phyloP scores from a whole-genome alignment of 441 rosid genomes.

The Corymbia citriodora region DNA sequence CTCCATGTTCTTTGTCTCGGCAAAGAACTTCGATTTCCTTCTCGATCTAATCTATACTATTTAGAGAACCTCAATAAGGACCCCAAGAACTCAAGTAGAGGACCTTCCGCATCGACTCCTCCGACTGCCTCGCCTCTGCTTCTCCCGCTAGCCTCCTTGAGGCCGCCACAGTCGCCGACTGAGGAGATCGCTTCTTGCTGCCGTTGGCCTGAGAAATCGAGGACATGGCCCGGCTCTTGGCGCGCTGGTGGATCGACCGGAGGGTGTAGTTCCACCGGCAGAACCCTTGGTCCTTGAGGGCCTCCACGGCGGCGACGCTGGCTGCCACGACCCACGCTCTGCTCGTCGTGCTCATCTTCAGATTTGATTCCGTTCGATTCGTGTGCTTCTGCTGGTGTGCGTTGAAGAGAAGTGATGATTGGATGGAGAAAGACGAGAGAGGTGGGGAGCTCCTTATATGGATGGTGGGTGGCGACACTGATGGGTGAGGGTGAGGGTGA shows the following conservation, averaged over 20 bases:
- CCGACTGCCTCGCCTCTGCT: not conserved
- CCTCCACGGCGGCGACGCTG: constrained; percentile 7
- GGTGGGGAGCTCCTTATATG: not conserved
- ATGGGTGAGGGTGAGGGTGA: not conserved
- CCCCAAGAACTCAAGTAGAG: constrained; percentile 13
- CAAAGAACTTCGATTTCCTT: not conserved
- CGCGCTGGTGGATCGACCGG: not conserved
- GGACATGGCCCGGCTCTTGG: not conserved
- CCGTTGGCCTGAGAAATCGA: not conserved
- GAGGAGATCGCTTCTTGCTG: not conserved
- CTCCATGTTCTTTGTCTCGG: not conserved
- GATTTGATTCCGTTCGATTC: not conserved
- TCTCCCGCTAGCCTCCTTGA: not conserved
- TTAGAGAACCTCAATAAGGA: not conserved
- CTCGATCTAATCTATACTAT: not conserved
- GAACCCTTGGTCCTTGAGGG: constrained; percentile 11
- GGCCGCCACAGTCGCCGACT: not conserved
- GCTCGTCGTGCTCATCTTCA: not conserved
- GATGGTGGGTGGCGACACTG: not conserved
- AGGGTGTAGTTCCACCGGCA: constrained; percentile 13
- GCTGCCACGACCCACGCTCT: constrained; percentile 1
- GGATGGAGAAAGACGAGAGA: not conserved
- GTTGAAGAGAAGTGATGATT: not conserved
- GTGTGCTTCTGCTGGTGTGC: not conserved
- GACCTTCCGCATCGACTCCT: constrained; percentile 4